A percentile compares a stretch with the other conserved stretches of the same genome.
These are phyloP conservation scores for Bruguiera parviflora DNA, from an alignment of 345 rosid genomes.

Conservation along the genomic window DNA sequence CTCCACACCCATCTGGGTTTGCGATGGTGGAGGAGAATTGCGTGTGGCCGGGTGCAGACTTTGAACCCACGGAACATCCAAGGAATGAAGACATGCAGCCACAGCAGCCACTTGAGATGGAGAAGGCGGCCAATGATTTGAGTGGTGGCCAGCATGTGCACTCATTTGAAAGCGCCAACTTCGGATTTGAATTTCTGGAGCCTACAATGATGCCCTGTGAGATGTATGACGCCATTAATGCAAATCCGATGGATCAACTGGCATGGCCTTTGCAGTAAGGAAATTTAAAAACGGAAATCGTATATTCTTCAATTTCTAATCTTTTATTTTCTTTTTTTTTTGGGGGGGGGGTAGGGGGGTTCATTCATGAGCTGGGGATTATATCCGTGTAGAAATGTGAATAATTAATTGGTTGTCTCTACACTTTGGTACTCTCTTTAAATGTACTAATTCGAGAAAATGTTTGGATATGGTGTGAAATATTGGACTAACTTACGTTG, in stretches of 20 bases:
- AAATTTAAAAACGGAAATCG: neutral
- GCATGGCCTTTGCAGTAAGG: slow-evolving; percentile 25
- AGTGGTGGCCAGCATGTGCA: slow-evolving; percentile 13
- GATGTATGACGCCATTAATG: slow-evolving; percentile 22
- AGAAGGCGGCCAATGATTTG: slow-evolving; percentile 8
- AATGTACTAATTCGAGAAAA: too few species aligned
- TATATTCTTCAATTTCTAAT: too few species aligned
- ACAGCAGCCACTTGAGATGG: neutral
- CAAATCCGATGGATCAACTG: slow-evolving; percentile 33
- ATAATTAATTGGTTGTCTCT: too few species aligned
- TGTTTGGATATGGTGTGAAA: too few species aligned
- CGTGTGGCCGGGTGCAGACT: slow-evolving; percentile 17
- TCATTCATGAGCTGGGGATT: too few species aligned
- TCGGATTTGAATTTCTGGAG: slow-evolving; percentile 40
- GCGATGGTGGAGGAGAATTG: slow-evolving; percentile 25
- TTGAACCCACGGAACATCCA: neutral
- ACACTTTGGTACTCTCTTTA: too few species aligned
- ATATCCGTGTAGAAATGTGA: too few species aligned
- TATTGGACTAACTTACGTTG: too few species aligned
- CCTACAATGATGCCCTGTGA: slow-evolving; percentile 30
- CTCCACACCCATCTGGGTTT: slow-evolving; percentile 17
- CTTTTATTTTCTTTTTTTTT: too few species aligned
- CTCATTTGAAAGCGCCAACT: slow-evolving; percentile 23
- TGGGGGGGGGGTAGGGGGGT: too few species aligned
- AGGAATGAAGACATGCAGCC: slow-evolving; percentile 5